Evolutionary conservation across 768 basidiomycete species (phyloP).

Genomic region (Fibroporia radiculosa): DNA sequence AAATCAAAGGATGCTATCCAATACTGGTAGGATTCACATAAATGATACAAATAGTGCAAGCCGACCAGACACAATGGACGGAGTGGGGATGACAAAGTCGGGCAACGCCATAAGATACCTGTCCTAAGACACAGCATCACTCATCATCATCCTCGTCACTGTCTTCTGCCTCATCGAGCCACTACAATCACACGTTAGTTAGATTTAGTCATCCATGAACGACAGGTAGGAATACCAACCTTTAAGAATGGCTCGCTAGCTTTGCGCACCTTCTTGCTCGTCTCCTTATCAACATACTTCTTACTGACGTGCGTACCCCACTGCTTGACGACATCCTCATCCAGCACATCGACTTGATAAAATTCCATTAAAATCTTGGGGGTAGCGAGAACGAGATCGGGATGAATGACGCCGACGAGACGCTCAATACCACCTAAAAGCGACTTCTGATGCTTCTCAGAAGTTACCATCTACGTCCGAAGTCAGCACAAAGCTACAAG

Average conservation of each 20-base stretch:
- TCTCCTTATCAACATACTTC: conserved; percentile 94
- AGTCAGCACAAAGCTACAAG: conserved; percentile 2
- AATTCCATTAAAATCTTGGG: conserved; percentile 93
- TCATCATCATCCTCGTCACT: conserved; percentile 50
- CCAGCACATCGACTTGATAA: conserved; percentile 88
- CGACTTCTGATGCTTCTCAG: conserved; percentile 94
- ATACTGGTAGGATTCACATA: too few species aligned
- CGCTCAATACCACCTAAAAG: conserved; percentile 92
- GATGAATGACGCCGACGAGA: conserved; percentile 65
- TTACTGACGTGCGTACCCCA: conserved; percentile 97
- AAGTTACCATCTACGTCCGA: conserved; percentile 64
- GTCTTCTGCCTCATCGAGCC: conserved; percentile 86
- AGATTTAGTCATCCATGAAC: not conserved
- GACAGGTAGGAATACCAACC: conserved; percentile 31
- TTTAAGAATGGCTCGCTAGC: conserved; percentile 94
- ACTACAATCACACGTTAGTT: conserved; percentile 33
- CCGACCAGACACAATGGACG: too few species aligned
- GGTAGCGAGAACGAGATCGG: conserved; percentile 60
- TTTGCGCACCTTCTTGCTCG: conserved; percentile 92
- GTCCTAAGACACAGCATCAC: too few species aligned
- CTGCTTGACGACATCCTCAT: conserved; percentile 82
- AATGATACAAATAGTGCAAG: too few species aligned
- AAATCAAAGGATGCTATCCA: too few species aligned
- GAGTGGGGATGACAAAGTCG: too few species aligned
- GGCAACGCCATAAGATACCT: too few species aligned